phyloP scores from a whole-genome alignment of 371 early-diverging fungal genomes.

The Dinochytrium kinnereticum region DNA sequence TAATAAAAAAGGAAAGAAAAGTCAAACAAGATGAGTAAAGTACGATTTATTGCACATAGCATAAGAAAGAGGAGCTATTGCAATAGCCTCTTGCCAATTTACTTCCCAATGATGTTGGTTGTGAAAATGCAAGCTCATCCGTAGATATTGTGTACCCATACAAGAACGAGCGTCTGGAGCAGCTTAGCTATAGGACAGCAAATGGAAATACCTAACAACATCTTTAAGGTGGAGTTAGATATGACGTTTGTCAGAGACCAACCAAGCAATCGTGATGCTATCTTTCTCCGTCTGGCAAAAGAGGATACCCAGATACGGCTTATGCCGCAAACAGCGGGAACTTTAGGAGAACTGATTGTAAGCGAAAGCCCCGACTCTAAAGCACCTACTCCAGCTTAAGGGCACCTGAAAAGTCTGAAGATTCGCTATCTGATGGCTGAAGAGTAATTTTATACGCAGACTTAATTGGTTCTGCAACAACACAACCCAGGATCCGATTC shows the following conservation, averaged over 20 bases:
- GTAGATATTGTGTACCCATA: slow-evolving; percentile 51
- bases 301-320: slow-evolving; percentile 64
- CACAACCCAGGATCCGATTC: slow-evolving; percentile 56
- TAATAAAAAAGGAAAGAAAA: too few relatives aligned
- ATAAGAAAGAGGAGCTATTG: slow-evolving; percentile 22
- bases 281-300: slow-evolving; percentile 49
- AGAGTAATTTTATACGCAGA: slow-evolving; percentile 33
- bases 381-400: neutral
- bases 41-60: too few relatives aligned
- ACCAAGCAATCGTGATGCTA: slow-evolving; percentile 56
- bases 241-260: too few relatives aligned
- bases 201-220: neutral
- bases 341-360: neutral
- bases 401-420: neutral
- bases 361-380: too few relatives aligned
- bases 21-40: too few relatives aligned
- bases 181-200: neutral
- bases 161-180: slow-evolving; percentile 42
- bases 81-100: slow-evolving; percentile 22
- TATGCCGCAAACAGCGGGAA: slow-evolving; percentile 54
- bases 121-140: slow-evolving; percentile 59
- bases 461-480: slow-evolving; percentile 54
- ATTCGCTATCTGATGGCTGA: neutral
- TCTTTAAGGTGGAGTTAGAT: too few relatives aligned
- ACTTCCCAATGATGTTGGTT: slow-evolving; percentile 60